Evolutionary conservation across 1,284 basidiomycete genomes (phyloP), one percentile per base, ranked within the genome.

Genomic region (Leccinum fallax): DNA sequence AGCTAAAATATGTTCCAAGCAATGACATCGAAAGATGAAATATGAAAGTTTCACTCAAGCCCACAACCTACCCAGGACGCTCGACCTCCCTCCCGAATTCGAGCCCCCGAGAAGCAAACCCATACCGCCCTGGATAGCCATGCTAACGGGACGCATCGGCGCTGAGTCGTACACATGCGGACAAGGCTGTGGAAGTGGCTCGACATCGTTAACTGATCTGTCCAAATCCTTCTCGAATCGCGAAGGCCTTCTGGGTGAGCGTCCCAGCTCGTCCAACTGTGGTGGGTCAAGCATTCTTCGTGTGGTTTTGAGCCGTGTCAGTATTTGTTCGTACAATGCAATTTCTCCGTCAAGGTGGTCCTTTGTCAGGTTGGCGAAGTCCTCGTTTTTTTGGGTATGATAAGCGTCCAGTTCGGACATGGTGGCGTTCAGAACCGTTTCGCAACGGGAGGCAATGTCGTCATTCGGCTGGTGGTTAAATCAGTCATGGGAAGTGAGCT

Each of bases 391-490:
- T 71, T 92, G 88, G 0, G 79, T 76, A 69, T 93, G 90, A 67
- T 92, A 92, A 2, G 83, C 87, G 61, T 93, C 89, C 81, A 95
- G 87, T 77, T 95, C 93, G 4, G 92, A 90, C 84, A 93, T 89
- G 0, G 93, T 94, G 4, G 88, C 88, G 73, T 95, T 95, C 26
- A 95, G 77, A 7, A 94, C 91, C 0, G 93, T 95, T 76, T 95
- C 93, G 72, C 91, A 94, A 19, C 93, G 84, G 3, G 86, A 80
- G 2, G 87, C 85, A 63, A 89, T 75, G 16, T 89, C 87, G 60
- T 88, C 85, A 65, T 88, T 80, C n/a, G 80, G 73, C 87, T 89
- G 61, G 11, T 56, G 13, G 19, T 36, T 24, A 57, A 54, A 59
- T 61, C 48, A 63, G 60, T 60, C 19, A 64, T 4, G 53, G 38